Base-by-base conservation (phyloP, 1,139 yeast genomes). In the Hemisphaericaspora xylanilytica region DNA sequence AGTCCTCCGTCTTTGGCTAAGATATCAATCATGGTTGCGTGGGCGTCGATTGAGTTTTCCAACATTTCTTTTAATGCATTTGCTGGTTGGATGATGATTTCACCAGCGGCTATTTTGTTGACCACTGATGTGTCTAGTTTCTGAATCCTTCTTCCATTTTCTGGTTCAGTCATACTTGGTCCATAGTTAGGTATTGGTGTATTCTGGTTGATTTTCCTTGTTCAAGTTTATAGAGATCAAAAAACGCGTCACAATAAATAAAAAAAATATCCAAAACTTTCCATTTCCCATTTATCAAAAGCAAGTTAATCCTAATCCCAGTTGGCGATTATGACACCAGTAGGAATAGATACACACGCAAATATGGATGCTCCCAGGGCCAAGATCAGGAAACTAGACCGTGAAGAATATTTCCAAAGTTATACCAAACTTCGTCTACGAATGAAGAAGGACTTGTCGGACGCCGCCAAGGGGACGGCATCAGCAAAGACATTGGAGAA, bases 41-140 rank as follows among this genome's bases (percentile, higher is more conserved):
- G 50, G 1, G 81, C 81, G 49, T 76, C 81, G 15, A 76, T 73
- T 5, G 79, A 64, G 52, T 78, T 78, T 48, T 78, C 83, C 33
- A 78, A 54, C 55, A 78, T 54, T 51, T 78, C 83, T 49, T 78
- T 78, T 24, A 78, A 57, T 0, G 83, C 81, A 51, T 92, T 92
- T 2, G 94, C 86, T 0, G 98, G 98, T 6, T 90, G 94, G 26
- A 90, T 76, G 43, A 94, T 87, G 63, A 94, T 88, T 63, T 94
- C 98, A 0, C 98, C 98, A 1, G 99, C 98, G 0, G 99, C 98
- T 21, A 94, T 92, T 44, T 84, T 76, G 58, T 88, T 90, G 38
- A 94, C 86, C 25, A 90, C 97, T 3, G 75, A 55, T 20, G 65
- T 65, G 28, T 82, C 89, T 10, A 88, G 71, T 37, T 75, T 70